Base-by-base conservation (phyloP, 805 yeast genomes). In the Cyberlindnera subsufficiens region DNA sequence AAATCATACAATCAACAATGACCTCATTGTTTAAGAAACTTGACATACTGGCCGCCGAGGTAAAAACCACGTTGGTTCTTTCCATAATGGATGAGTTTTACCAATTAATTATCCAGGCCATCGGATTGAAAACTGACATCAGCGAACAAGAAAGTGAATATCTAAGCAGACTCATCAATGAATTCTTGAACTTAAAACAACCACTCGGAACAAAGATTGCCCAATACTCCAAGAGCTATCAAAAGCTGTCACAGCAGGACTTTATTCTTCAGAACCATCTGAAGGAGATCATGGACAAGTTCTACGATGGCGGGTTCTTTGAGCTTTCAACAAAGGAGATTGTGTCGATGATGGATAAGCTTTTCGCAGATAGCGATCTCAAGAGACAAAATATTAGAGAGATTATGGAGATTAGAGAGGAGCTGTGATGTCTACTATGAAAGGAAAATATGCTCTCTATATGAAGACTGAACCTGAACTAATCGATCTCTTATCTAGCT, bases 361-460 rank as follows among this genome's bases (percentile, higher is more conserved):
- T 68, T n/a, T 67, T 67, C 49, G 69, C 69, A n/a, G 69, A 67
- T 36, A 67, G 71, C 11, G 58, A 50, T 3, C 40, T 63, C 18
- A 64, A 69, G 44, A 53, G 57, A 19, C 54, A 52, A 29, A 60
- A 64, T 31, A 65, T 67, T 40, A 52, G 54, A 16, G 73, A 68
- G 36, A 64, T 68, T 32, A 57, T 62, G 19, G 77, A 68, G 45
- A 75, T 79, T 6, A 74, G 86, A 14, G 32, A 30, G 9, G 40
- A 38, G 35, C 31, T n/a, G 29, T 19, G 19, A 16, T 37, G 27
- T 19, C 7, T 19, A n/a, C 27, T n/a, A 8, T 9, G 11, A 4
- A 19, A 20, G 14, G 13, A 34, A 18, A 34, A 18, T 34, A 9
- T 20, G 19, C n/a, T 15, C 15, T 32, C n/a, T 32, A 32, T 32